Base-by-base conservation (phyloP, 2,329 filamentous ascomycete genomes). In the Pyricularia pennisetigena region DNA sequence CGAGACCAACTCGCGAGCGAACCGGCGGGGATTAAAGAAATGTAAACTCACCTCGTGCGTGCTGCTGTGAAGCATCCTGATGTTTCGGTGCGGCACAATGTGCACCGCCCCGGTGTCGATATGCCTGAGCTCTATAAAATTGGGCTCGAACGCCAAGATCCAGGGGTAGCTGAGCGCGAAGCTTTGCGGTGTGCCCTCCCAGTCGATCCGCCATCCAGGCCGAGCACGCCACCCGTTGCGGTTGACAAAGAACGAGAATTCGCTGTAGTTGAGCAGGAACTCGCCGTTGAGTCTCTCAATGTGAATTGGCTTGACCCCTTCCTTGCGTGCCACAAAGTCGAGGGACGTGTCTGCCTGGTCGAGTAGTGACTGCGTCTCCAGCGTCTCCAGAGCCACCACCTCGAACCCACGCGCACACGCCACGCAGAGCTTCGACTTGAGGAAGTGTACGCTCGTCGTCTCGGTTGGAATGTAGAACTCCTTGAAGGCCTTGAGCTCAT, bases 181-280 rank as follows among this genome's bases (percentile, higher is more conserved):
- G 69, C 89, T 90, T 74, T 93, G 90, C 59, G 95, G 95, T 63
- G 88, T 92, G 68, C 95, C 95, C 81, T 99, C 95, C 95, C 95
- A 99, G 71, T 94, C 91, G 75, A 99, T 97, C 74, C 91, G 90
- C 95, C 95, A 99, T 78, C 99, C 95, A 5, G 94, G 93, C 74
- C 94, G 86, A 68, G 94, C 94, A 71, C 95, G 89, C 95, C 95
- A 99, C 54, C 95, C 95, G 78, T 99, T 98, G 74, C 95, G 88
- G 79, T 99, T 98, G 76, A 99, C 95, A 75, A 98, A 99, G 86
- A 99, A 99, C 14, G 93, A 97, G 79, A 97, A 99, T 78, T 99
- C 95, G 4, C 93, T 95, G 81, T 99, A 99, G 79, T 97, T 98
- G 71, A 99, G 88, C 73, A 99, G 79, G 83, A 99, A 99, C 76